phyloP scores from a whole-genome alignment of 2,329 filamentous ascomycete species.

The Diaporthe vexans region DNA sequence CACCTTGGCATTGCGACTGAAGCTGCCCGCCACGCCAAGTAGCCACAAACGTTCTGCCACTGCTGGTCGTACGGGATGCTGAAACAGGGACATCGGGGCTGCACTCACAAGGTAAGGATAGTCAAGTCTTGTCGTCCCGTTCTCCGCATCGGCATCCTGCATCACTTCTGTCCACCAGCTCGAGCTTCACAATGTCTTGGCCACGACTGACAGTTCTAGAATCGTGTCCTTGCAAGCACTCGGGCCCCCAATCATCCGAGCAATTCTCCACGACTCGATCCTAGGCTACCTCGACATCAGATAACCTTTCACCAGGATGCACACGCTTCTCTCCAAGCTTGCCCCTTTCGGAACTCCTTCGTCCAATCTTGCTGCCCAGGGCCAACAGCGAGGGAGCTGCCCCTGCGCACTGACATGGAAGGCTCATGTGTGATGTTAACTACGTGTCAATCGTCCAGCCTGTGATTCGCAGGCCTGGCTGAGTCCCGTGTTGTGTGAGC shows the following conservation, averaged over 20 bases:
- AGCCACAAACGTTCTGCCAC: neutral
- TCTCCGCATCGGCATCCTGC: neutral
- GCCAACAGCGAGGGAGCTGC: no score
- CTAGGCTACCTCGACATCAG: neutral
- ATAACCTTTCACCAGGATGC: conserved; percentile 5
- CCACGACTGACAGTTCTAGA: neutral
- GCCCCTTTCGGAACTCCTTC: neutral
- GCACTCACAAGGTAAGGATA: neutral
- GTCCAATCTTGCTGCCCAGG: neutral
- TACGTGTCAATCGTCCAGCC: neutral
- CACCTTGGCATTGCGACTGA: conserved; percentile 21
- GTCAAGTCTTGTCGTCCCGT: neutral
- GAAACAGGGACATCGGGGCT: conserved; percentile 12
- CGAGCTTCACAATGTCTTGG: neutral
- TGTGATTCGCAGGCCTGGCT: neutral
- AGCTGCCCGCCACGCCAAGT: neutral
- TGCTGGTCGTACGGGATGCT: neutral
- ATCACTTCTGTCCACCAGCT: neutral
- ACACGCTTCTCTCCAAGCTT: conserved; percentile 6
- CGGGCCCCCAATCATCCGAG: conserved; percentile 9
- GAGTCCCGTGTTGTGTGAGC: neutral
- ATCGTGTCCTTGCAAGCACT: neutral
- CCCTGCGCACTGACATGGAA: neutral
- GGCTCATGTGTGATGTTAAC: neutral
- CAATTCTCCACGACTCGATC: conserved; percentile 7